A percentile compares a stretch with the other conserved stretches of the same genome.
phyloP scores from a whole-genome alignment of 164 flowering plant genomes.

The Kalanchoe fedtschenkoi region DNA sequence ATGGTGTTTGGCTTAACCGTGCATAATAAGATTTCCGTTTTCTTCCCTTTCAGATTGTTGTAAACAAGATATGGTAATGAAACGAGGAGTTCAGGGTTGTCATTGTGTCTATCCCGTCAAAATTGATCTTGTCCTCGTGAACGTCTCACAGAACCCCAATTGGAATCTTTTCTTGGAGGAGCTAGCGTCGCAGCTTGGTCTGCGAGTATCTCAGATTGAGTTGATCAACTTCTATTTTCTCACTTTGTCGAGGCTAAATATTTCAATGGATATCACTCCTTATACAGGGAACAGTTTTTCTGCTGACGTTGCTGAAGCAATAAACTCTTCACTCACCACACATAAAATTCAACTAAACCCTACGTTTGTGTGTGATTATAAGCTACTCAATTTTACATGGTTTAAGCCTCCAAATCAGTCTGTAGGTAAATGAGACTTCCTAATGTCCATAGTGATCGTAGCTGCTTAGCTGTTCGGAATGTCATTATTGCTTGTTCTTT shows the following conservation, averaged over 20 bases:
- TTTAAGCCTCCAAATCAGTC: slow-evolving; percentile 55
- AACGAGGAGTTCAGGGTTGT: slow-evolving; percentile 57
- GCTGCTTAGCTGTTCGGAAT: not conserved
- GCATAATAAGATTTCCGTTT: slow-evolving; percentile 8
- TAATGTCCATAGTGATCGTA: not conserved
- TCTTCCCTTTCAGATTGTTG: slow-evolving; percentile 82
- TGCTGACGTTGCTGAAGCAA: slow-evolving; percentile 36
- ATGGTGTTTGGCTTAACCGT: not conserved
- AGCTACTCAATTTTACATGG: slow-evolving; percentile 83
- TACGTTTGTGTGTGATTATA: slow-evolving; percentile 63
- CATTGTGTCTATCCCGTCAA: slow-evolving; percentile 90
- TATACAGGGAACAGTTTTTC: slow-evolving; percentile 73
- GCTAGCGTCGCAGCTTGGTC: slow-evolving; percentile 62
- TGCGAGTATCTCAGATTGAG: slow-evolving; percentile 64
- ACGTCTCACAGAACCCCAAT: slow-evolving; percentile 61
- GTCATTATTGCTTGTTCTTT: not conserved
- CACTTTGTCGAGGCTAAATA: slow-evolving; percentile 53
- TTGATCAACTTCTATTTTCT: slow-evolving; percentile 68
- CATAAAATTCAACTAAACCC: slow-evolving; percentile 64
- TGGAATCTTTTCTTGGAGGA: slow-evolving; percentile 65
- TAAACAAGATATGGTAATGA: slow-evolving; percentile 56
- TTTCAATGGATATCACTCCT: slow-evolving; percentile 88
- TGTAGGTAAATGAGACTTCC: slow-evolving; percentile 39
- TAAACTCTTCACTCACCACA: slow-evolving; percentile 57
- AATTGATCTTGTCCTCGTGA: slow-evolving; percentile 70